Conservation (phyloP, 2,329 filamentous ascomycete genomes). For the Ophiostoma perfectum region DNA sequence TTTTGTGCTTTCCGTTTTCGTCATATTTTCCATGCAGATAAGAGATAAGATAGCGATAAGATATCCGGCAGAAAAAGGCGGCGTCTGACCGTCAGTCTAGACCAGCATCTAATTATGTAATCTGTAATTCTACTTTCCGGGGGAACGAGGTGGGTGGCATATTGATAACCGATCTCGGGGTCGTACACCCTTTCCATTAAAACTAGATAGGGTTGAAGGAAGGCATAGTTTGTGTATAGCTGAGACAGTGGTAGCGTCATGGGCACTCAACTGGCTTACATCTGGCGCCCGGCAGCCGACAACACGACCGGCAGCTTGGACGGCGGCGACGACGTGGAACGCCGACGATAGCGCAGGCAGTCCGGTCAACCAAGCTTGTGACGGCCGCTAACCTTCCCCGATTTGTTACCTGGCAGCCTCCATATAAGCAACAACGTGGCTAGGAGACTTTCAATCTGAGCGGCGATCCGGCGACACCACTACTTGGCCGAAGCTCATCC, state of each 20-base stretch:
- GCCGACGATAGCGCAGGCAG: no score
- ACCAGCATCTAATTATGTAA: background rate
- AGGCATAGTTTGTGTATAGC: no score
- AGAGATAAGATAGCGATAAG: conserved; percentile 6
- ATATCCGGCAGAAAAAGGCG: background rate
- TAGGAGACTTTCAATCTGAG: background rate
- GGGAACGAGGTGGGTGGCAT: no score
- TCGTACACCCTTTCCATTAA: no score
- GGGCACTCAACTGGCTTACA: background rate
- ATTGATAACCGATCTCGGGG: no score
- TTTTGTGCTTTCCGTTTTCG: conserved; percentile 3
- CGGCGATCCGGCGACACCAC: background rate
- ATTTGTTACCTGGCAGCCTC: background rate
- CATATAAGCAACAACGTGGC: background rate
- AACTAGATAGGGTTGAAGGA: no score
- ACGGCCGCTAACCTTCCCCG: background rate
- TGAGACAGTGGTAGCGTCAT: no score
- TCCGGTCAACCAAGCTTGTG: background rate
- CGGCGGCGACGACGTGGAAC: no score
- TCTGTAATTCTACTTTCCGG: no score
- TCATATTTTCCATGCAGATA: conserved; percentile 16
- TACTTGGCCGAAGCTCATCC: conserved; percentile 6
- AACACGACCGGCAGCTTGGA: background rate
- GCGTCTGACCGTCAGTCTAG: background rate
- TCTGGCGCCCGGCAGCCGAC: background rate